Conservation (phyloP, 2,329 filamentous ascomycete genomes). For the Xylaria sp. region DNA sequence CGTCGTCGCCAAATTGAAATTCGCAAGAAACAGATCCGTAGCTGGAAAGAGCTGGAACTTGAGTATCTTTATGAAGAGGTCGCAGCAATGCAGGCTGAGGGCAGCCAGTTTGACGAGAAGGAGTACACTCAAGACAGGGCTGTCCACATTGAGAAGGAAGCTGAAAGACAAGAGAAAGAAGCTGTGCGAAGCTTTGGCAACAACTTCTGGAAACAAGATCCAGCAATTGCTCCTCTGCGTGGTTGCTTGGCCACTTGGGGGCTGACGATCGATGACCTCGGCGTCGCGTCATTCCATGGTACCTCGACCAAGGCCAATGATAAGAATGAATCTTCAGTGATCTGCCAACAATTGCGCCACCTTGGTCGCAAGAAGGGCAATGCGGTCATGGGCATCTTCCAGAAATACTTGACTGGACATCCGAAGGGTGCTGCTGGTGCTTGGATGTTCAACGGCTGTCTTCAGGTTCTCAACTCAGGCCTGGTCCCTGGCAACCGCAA, state of each 20-base stretch:
- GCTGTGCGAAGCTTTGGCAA: conserved; percentile 92
- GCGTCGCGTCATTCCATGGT: conserved; percentile 96
- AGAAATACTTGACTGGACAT: conserved; percentile 98
- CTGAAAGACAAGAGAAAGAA: conserved; percentile 88
- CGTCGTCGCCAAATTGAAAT: conserved; percentile 92
- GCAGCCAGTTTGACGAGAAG: conserved; percentile 75
- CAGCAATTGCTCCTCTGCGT: conserved; percentile 91
- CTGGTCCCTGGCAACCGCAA: conserved; percentile 97
- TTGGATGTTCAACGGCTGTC: conserved; percentile 99
- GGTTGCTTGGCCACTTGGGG: conserved; percentile 98
- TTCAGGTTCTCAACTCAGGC: conserved; percentile 93
- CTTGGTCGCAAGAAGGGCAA: conserved; percentile 97
- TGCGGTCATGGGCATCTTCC: conserved; percentile 94
- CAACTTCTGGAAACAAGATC: conserved; percentile 98
- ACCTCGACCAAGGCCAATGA: conserved; percentile 98
- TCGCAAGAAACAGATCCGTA: conserved; percentile 91
- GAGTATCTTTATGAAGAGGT: conserved; percentile 93
- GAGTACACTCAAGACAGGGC: conserved; percentile 88
- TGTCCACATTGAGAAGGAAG: conserved; percentile 85
- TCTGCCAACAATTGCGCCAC: conserved; percentile 95
- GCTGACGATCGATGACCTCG: conserved; percentile 93
- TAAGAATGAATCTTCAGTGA: conserved; percentile 98
- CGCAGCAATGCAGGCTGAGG: conserved; percentile 84
- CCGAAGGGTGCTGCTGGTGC: conserved; percentile 99
- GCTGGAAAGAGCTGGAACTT: conserved; percentile 94